Base-by-base conservation (phyloP, 768 basidiomycete genomes). In the Pleurotus platypus region DNA sequence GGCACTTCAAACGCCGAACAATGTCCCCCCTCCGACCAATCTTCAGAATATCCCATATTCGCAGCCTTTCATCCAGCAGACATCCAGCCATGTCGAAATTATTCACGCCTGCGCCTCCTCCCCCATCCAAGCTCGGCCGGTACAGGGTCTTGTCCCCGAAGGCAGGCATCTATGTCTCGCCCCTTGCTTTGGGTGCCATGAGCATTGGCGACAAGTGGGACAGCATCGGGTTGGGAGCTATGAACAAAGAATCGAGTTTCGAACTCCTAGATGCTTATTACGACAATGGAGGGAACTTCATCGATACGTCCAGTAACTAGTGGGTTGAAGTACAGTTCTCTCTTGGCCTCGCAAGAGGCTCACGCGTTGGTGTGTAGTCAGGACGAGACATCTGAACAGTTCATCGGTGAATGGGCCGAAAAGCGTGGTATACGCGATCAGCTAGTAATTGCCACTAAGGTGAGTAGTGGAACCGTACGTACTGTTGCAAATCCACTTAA, bases 91-190 rank as follows among this genome's bases (percentile, higher is more conserved):
- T 45, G 42, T 45, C 42, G 49, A 20, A 20, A n/a, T 18, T 50
- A n/a, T 50, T 37, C 12, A 20, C 27, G 6, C 62, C 63, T 37
- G 62, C 63, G 2, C 64, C 67, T 2, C 60, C 63, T 49, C 72
- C 72, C 2, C 57, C 66, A 12, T 70, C 74, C 2, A 63, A 63
- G 6, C 73, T 76, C 7, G 74, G 72, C 15, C 61, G 69, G 15
- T 74, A 78, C 62, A 73, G 78, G n/a, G 60, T 62, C 12, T 66
- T 80, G 13, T 71, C 75, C 0, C 72, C 75, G 5, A 43, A 60
- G 8, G 75, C 79, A 1, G 77, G 77, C 7, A 66, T 81, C 24
- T 74, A 73, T 45, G 81, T 81, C 13, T 82, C 80, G 2, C 79
- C 80, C 0, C 63, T 82, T 16, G 68, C 69, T 27, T 74, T 82